Conservation (phyloP, 2,329 filamentous ascomycete species). For the Nigrospora sphaerica region DNA sequence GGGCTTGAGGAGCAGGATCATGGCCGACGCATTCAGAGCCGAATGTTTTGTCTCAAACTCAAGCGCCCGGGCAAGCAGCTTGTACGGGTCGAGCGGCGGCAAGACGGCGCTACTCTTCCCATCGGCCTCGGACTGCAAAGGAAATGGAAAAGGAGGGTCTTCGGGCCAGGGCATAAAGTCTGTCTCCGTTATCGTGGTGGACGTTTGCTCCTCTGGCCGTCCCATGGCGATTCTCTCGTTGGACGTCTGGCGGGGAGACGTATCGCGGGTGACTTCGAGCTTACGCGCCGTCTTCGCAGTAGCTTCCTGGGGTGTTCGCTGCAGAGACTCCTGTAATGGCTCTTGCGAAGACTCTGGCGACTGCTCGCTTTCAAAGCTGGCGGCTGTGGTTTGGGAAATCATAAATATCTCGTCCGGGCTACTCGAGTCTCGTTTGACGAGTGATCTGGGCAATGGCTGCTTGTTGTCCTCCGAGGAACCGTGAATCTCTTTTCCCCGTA, state of each 20-base stretch:
- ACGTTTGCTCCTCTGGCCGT: slow-evolving; percentile 28
- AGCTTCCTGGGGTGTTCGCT: slow-evolving; percentile 1
- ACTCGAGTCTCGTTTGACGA: slow-evolving; percentile 16
- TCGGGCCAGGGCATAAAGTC: slow-evolving; percentile 54
- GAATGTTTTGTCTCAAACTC: slow-evolving; percentile 50
- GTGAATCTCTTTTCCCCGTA: slow-evolving; percentile 32
- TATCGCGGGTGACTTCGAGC: slow-evolving; percentile 5
- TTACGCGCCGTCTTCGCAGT: slow-evolving; percentile 5
- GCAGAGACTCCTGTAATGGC: slow-evolving; percentile 1
- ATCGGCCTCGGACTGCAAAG: slow-evolving; percentile 16
- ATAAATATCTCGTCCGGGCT: slow-evolving; percentile 18
- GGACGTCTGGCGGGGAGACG: slow-evolving; percentile 7
- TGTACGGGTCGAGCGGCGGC: slow-evolving; percentile 47
- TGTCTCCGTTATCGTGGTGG: slow-evolving; percentile 41
- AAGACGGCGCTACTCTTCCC: slow-evolving; percentile 2
- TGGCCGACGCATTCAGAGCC: slow-evolving; percentile 52
- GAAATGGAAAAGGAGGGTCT: slow-evolving; percentile 49
- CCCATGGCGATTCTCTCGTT: slow-evolving; percentile 5
- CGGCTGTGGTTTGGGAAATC: slow-evolving; percentile 21
- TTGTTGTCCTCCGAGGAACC: slow-evolving; percentile 15
- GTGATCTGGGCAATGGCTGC: slow-evolving; percentile 7
- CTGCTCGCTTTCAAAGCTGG: slow-evolving; percentile 18
- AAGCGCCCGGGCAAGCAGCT: slow-evolving; percentile 45
- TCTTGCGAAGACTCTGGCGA: background rate
- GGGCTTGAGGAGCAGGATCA: slow-evolving; percentile 52